Evolutionary conservation across 225 moss, liverwort and hornwort genomes (phyloP).

Genomic region (Climacium dendroides): DNA sequence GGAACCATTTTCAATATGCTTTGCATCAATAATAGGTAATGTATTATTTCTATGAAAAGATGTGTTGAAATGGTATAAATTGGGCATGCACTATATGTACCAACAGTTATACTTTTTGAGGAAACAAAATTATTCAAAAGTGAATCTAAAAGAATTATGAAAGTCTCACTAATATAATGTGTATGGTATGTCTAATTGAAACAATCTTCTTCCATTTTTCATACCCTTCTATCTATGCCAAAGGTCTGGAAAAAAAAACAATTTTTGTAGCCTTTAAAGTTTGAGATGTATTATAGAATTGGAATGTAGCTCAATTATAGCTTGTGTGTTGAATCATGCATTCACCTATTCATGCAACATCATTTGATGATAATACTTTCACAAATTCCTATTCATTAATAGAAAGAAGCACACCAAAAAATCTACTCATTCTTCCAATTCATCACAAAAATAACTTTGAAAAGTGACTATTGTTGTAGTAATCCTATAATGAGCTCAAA

Average conservation of each 20-base stretch:
- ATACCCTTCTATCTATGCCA: not conserved
- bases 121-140: not conserved
- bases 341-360: not conserved
- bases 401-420: too few species aligned
- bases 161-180: not conserved
- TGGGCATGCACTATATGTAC: fast-evolving
- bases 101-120: not conserved
- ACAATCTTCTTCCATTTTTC: not conserved
- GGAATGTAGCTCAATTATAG: not conserved
- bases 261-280: not conserved
- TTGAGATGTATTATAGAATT: not conserved
- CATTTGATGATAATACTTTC: not conserved
- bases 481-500: too few species aligned
- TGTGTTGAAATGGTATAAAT: not conserved
- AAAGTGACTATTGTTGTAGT: too few species aligned
- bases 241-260: too few species aligned
- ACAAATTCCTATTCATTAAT: not conserved
- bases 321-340: not conserved
- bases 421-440: not conserved
- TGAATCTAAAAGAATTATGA: not conserved
- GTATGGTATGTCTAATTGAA: too few species aligned
- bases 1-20: not conserved
- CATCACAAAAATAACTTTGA: not conserved
- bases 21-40: not conserved
- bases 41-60: not conserved